phyloP scores from a whole-genome alignment of 306 rosid genomes.

The Crotalaria pallida region DNA sequence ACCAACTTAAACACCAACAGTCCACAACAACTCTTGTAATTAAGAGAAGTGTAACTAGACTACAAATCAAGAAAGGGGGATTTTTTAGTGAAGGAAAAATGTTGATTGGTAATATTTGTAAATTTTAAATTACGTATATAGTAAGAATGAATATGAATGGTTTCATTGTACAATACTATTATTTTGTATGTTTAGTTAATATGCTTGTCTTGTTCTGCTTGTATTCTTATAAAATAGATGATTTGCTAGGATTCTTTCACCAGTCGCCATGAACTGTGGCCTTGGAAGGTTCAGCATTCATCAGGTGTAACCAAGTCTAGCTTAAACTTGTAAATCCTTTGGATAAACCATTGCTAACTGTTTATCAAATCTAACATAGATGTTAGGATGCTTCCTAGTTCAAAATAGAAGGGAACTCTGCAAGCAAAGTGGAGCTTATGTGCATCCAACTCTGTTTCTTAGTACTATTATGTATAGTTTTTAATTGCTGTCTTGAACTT shows the following conservation, averaged over 20 bases:
- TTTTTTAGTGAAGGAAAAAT: not conserved
- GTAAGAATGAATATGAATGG: not conserved
- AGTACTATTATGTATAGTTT: too few species aligned
- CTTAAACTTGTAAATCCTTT: too few species aligned
- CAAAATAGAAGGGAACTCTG: not conserved
- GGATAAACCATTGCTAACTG: conserved; percentile 6
- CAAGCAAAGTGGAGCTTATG: not conserved
- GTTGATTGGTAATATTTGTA: not conserved
- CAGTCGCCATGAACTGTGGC: not conserved
- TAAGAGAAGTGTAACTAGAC: not conserved
- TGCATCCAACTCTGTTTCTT: not conserved
- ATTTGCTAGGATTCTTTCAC: not conserved
- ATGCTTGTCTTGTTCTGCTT: not conserved
- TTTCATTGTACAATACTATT: not conserved
- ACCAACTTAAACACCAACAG: not conserved
- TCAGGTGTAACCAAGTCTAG: too few species aligned
- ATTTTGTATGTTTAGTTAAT: not conserved
- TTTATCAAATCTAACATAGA: conserved; percentile 2
- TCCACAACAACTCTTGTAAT: not conserved
- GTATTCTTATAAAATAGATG: not conserved
- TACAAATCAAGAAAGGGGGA: not conserved
- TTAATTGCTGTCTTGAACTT: too few species aligned
- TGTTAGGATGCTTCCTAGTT: not conserved
- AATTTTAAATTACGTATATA: not conserved
- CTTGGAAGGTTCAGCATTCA: too few species aligned